Evolutionary conservation across 176 grass and related monocot genomes (phyloP), one percentile per base, ranked within the genome.

Genomic region (Olyra latifolia): DNA sequence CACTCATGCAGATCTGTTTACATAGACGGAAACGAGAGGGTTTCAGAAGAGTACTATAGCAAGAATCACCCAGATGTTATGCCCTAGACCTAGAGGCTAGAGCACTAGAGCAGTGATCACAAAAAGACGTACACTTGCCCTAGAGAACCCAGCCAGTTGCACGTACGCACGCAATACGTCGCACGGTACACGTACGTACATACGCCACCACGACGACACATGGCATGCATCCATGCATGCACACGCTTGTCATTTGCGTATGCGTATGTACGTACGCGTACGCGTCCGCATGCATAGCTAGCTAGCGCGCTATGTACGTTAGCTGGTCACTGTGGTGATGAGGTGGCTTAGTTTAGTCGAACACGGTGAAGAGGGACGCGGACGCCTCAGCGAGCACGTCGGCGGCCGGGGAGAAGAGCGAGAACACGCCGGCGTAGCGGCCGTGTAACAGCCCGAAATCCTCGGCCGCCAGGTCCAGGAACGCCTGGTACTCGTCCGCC

Each of bases 401-500:
- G 35, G 44, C 82, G 35, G 44, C 52, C 58, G 78, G 57, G 12
- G 86, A 74, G 82, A 89, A 89, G 53, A 76, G 58, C 11, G 92
- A 67, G 35, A 89, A 86, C 62, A 62, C 61, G 42, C 85, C 83
- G 42, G 42, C 32, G 19, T 85, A 43, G 14, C 87, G 78, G 72
- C 75, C 81, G 48, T 91, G 80, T 70, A 91, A 80, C 73, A 95
- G 15, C 1, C 77, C 79, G 65, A 95, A 48, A 30, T 98, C 95
- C 48, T 98, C 95, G 44, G 84, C 86, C 1, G 88, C 90, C 57
- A 93, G 57, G 30, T 98, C 90, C 20, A 98, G 80, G 81, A 89
- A 98, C 47, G 73, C 78, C 69, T 80, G 85, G 83, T 91, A 94
- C 70, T 93, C 95, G 30, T 98, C 95, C 29, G 75, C 71, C n/a